A percentile compares a stretch with the other conserved stretches of the same genome.
phyloP scores from a whole-genome alignment of 2,329 filamentous ascomycete genomes.

The Colletotrichum salicis region DNA sequence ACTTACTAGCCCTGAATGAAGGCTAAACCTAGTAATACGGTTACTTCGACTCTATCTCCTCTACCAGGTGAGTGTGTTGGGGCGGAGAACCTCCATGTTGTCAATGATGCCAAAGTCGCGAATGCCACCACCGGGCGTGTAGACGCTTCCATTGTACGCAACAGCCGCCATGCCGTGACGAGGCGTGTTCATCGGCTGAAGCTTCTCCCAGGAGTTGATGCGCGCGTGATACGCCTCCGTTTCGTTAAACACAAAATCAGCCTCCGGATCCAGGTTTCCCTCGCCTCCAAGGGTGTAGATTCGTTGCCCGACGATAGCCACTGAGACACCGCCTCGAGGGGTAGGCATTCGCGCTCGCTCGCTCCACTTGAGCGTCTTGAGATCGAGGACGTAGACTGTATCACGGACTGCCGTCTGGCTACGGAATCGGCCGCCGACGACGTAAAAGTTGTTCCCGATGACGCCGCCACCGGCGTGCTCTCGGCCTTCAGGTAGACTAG shows the following conservation, averaged over 20 bases:
- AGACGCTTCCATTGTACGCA: not conserved
- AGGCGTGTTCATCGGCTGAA: not conserved
- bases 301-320: slow-evolving; percentile 39
- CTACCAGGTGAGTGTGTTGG: not conserved
- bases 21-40: too few relatives aligned
- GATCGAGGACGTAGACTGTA: slow-evolving; percentile 48
- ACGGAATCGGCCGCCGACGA: slow-evolving; percentile 47
- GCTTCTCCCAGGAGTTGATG: not conserved
- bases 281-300: slow-evolving; percentile 52
- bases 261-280: slow-evolving; percentile 40
- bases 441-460: slow-evolving; percentile 46
- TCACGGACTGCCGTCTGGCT: slow-evolving; percentile 45
- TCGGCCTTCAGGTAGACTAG: slow-evolving; percentile 44
- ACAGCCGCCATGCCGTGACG: not conserved
- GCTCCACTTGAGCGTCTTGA: slow-evolving; percentile 42
- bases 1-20: too few relatives aligned
- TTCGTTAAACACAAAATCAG: slow-evolving; percentile 31
- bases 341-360: slow-evolving; percentile 50
- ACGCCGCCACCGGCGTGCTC: slow-evolving; percentile 48
- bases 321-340: slow-evolving; percentile 47
- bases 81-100: not conserved
- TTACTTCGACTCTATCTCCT: not conserved
- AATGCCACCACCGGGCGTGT: not conserved
- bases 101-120: not conserved
- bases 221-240: slow-evolving; percentile 8